phyloP scores from a whole-genome alignment of 78 protist species.

The Dictyostelium purpureum region DNA sequence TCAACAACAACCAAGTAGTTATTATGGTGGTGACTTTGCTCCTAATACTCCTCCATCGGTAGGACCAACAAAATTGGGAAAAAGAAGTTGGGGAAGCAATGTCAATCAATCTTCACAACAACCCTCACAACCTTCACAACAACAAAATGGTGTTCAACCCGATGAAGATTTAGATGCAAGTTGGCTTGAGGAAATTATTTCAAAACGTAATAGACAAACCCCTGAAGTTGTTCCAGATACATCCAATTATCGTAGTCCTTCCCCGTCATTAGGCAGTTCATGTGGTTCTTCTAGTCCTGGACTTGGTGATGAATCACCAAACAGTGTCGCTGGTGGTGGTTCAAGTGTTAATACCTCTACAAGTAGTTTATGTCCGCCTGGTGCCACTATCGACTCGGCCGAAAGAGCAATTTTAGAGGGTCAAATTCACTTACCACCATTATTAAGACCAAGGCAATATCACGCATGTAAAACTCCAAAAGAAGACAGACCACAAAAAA shows the following conservation, averaged over 20 bases:
- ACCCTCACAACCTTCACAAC: background rate
- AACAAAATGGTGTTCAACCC: background rate
- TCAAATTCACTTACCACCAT: constrained; percentile 74
- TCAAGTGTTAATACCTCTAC: background rate
- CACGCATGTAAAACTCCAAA: constrained; percentile 62
- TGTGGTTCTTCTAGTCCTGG: constrained; percentile 24
- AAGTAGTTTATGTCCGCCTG: background rate
- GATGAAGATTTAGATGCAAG: constrained; percentile 26
- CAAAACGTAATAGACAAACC: background rate
- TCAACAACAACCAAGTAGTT: background rate
- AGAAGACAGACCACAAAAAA: constrained; percentile 51
- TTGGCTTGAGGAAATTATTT: constrained; percentile 44
- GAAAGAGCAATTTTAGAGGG: constrained; percentile 59
- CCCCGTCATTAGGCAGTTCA: background rate
- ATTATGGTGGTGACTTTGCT: background rate
- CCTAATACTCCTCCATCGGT: background rate
- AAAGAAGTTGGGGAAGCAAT: background rate
- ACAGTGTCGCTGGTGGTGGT: constrained; percentile 4
- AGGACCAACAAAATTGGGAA: background rate
- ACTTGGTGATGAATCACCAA: background rate
- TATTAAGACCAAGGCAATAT: constrained; percentile 73
- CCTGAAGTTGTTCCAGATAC: constrained; percentile 69
- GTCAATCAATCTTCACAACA: too few species aligned
- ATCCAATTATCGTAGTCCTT: constrained; percentile 13
- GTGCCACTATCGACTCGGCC: constrained; percentile 15